Evolutionary conservation across 176 grass and related monocot genomes (phyloP), one percentile per base, ranked within the genome.

Genomic region (Eleusine indica): DNA sequence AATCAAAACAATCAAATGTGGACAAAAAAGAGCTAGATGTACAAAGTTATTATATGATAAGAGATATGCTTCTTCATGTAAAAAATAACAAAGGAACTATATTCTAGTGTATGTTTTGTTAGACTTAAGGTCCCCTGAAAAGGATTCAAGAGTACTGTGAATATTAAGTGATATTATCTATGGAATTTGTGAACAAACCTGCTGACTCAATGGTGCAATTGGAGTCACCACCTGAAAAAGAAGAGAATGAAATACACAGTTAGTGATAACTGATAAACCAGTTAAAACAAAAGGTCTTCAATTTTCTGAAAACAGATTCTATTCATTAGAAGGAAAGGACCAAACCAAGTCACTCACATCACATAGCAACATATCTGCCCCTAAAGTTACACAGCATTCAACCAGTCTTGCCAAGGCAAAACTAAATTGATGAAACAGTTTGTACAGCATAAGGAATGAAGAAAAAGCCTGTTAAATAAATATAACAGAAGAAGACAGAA

Each of bases 141-240:
- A 88, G 5, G 18, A 42, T 54, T 9, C 47, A 58, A 35, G 32
- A 35, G 32, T 35, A 35, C 32, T 35, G 32, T 35, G 32, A 35
- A 35, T 35, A 35, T 35, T 35, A 35, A 35, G 2, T 53, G 57
- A 7, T 29, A 74, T 52, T 18, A 37, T 12, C 6, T 69, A 60
- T 82, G 21, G 19, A 43, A 64, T 75, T 78, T 75, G 16, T 2
- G 76, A 74, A 90, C 88, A 86, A 92, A 99, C 96, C 93, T 99
- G 96, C 73, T 99, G 96, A 68, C 94, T 99, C 68, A 99, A 89
- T 64, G 96, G 96, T 87, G 96, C 93, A 69, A 99, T 92, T 75
- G 96, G 96, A n/a, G 96, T 99, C 70, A 99, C 93, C 71, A 99
- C 96, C 93, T 99, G 84, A n/a, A 90, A 76, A 93, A 52, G 37